Base-by-base conservation (phyloP, 371 early-diverging fungal species). In the Mortierella sp. region DNA sequence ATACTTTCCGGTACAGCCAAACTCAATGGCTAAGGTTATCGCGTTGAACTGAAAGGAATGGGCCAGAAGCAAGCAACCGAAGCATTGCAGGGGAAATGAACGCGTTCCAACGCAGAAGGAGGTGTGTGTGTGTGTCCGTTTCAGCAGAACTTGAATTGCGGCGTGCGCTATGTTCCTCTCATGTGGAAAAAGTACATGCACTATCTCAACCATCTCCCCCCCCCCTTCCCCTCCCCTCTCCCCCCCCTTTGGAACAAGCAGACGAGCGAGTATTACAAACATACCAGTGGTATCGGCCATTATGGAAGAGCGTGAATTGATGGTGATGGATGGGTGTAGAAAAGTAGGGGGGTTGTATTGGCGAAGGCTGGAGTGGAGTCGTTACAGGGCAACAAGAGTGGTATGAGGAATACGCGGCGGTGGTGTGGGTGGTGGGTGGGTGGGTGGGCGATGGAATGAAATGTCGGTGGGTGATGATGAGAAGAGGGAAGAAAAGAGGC, bases 241-340 rank as follows among this genome's bases (percentile, higher is more conserved):
- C 34, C 4, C 7, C 34, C 34, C 4, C 4, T 7, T 7, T 7
- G 34, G 34, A 4, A 50, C 37, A 21, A 51, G 29, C 28, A 54
- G n/a, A 45, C 46, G 16, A 19, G 24, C 17, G 22, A 44, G 29
- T 44, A 45, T 34, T 17, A 19, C 25, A 34, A 29, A 63, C 70
- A 48, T 70, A 70, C 70, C 63, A 28, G 70, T 29, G 63, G 43
- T 54, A 59, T 70, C 63, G 48, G 70, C 57, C 70, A 70, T 70
- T 70, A 70, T 63, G 40, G 3, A 45, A 52, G 10, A n/a, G 28
- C 27, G 39, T 28, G 41, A 46, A 29, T 6, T 29, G 51, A 28
- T 51, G 7, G 29, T 8, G 34, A 27, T 6, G 8, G 34, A 34
- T 34, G 34, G 34, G 4, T 28, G 50, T 28, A 16, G 14, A 27